Conservation (phyloP, 140 eudicot genomes). For the Oenanthe javanica region DNA sequence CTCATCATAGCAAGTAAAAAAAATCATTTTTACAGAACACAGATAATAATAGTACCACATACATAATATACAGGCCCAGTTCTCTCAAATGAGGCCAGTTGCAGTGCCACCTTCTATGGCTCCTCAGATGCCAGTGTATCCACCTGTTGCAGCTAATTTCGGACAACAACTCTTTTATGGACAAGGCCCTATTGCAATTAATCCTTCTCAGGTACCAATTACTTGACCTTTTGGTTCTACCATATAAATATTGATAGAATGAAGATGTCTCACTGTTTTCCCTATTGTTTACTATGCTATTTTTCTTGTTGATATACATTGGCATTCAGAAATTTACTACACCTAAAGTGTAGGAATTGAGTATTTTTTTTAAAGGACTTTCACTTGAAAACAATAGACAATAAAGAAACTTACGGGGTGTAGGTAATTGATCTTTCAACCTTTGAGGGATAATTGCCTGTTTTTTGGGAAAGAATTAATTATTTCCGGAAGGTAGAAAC, state of each 20-base stretch:
- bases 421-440: too few species aligned
- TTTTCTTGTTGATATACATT: neutral
- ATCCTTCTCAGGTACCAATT: constrained; percentile 70
- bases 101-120: constrained; percentile 74
- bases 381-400: too few species aligned
- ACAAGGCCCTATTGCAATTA: constrained; percentile 68
- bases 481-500: neutral
- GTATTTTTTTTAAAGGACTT: too few species aligned
- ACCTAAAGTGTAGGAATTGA: too few species aligned
- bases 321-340: neutral
- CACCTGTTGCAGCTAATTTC: constrained; percentile 73
- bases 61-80: constrained; percentile 52
- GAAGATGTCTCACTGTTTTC: neutral
- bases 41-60: neutral
- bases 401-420: too few species aligned
- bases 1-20: neutral
- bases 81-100: constrained; percentile 77
- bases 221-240: neutral
- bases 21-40: neutral
- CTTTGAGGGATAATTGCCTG: neutral
- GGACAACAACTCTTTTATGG: constrained; percentile 84
- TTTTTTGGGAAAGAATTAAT: too few species aligned
- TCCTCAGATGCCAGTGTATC: constrained; percentile 82
- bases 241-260: neutral
- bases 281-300: neutral